phyloP scores from a whole-genome alignment of 2,329 filamentous ascomycete genomes.

The Talaromyces pinophilus region DNA sequence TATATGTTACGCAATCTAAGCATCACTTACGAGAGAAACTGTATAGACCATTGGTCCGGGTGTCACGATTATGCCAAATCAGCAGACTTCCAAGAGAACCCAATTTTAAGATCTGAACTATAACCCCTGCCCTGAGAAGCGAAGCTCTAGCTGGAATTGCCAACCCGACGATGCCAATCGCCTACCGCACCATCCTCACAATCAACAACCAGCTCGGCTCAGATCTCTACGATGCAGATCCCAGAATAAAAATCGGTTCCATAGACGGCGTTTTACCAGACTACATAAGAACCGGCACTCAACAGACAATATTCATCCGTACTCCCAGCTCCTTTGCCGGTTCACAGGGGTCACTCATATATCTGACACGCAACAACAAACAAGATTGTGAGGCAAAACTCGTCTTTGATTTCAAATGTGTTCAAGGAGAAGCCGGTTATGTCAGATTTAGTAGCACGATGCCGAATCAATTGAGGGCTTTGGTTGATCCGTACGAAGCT shows the following conservation, averaged over 20 bases:
- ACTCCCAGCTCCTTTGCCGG: slow-evolving; percentile 19
- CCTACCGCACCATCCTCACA: slow-evolving; percentile 22
- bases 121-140: background rate
- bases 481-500: slow-evolving; percentile 20
- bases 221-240: slow-evolving; percentile 19
- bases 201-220: slow-evolving; percentile 20
- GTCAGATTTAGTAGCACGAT: slow-evolving; percentile 21
- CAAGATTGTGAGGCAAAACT: slow-evolving; percentile 16
- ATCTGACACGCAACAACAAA: slow-evolving; percentile 9
- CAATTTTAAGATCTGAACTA: background rate
- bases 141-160: background rate
- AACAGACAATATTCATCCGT: slow-evolving; percentile 12
- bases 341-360: slow-evolving; percentile 18
- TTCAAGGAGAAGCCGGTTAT: slow-evolving; percentile 16
- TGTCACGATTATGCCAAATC: background rate
- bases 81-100: no score
- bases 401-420: slow-evolving; percentile 17
- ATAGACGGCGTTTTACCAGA: slow-evolving; percentile 18
- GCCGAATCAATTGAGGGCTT: slow-evolving; percentile 16
- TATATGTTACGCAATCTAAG: background rate
- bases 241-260: slow-evolving; percentile 10
- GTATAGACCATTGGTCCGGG: background rate
- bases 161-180: slow-evolving; percentile 18
- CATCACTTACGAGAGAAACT: background rate
- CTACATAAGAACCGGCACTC: slow-evolving; percentile 15